A percentile compares a stretch with the other conserved stretches of the same genome.
Evolutionary conservation across 73 alveolate species (phyloP).

Genomic region (Paramecium octaurelia): DNA sequence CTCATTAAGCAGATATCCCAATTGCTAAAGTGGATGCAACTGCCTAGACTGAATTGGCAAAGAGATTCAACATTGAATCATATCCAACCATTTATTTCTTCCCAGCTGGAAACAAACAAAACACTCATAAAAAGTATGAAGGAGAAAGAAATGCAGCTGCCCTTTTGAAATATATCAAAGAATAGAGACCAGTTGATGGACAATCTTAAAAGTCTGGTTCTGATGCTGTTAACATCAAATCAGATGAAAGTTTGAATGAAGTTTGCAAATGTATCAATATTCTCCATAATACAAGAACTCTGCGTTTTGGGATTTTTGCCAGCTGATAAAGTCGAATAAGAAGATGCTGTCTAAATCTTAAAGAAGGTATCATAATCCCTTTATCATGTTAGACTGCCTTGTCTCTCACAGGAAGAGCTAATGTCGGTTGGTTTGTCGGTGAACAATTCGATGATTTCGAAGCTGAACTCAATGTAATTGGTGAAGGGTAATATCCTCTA

Average conservation of each 20-base stretch:
- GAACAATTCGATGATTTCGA: conserved; percentile 29
- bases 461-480: conserved; percentile 22
- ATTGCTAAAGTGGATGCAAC: conserved; percentile 96
- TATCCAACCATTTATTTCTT: conserved; percentile 92
- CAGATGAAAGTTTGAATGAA: background rate
- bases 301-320: conserved; percentile 34
- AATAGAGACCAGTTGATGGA: conserved; percentile 73
- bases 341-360: background rate
- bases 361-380: background rate
- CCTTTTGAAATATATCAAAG: conserved; percentile 69
- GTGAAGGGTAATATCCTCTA: background rate
- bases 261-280: background rate
- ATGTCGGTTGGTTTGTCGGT: conserved; percentile 14
- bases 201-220: background rate
- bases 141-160: conserved; percentile 75
- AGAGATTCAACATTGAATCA: conserved; percentile 75
- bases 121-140: conserved; percentile 70
- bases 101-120: conserved; percentile 56
- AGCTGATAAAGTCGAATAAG: background rate
- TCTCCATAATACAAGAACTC: background rate
- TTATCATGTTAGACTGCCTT: background rate
- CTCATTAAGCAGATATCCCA: conserved; percentile 78
- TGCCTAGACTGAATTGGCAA: conserved; percentile 77
- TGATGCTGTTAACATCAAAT: background rate
- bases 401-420: conserved; percentile 27